A percentile compares a stretch with the other conserved stretches of the same genome.
Conservation (phyloP, 352 stramenopile species). For the Pythium sp. region DNA sequence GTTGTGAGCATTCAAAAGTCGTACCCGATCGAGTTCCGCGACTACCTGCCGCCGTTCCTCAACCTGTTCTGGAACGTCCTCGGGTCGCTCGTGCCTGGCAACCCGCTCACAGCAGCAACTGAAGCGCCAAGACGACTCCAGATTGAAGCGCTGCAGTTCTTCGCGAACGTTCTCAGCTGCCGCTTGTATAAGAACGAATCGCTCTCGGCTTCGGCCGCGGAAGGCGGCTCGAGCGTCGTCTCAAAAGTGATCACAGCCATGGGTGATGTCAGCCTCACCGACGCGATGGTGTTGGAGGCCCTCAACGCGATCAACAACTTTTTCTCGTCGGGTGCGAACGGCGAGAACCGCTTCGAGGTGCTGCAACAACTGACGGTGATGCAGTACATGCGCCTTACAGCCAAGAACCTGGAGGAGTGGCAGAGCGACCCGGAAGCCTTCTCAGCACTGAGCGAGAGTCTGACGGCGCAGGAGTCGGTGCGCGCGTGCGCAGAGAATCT, state of each 20-base stretch:
- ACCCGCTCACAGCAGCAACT: slow-evolving; percentile 6
- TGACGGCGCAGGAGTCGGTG: slow-evolving; percentile 79
- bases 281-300: slow-evolving; percentile 77
- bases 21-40: slow-evolving; percentile 83
- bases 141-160: slow-evolving; percentile 78
- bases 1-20: slow-evolving; percentile 72
- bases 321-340: slow-evolving; percentile 26
- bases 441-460: slow-evolving; percentile 60
- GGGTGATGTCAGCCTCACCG: slow-evolving; percentile 68
- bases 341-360: slow-evolving; percentile 40
- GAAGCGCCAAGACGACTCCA: slow-evolving; percentile 37
- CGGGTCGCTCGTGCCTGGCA: slow-evolving; percentile 22
- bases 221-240: slow-evolving; percentile 40
- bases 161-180: slow-evolving; percentile 80
- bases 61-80: slow-evolving; percentile 65
- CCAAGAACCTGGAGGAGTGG: slow-evolving; percentile 70
- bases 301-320: slow-evolving; percentile 54
- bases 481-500: slow-evolving; percentile 79
- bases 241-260: slow-evolving; percentile 82
- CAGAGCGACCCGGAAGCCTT: slow-evolving; percentile 64
- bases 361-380: slow-evolving; percentile 74
- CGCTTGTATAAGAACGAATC: slow-evolving; percentile 77
- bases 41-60: slow-evolving; percentile 68
- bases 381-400: slow-evolving; percentile 66
- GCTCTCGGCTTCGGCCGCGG: slow-evolving; percentile 36